phyloP scores from a whole-genome alignment of 2,329 filamentous ascomycete genomes.

The Colletotrichum caudatum region DNA sequence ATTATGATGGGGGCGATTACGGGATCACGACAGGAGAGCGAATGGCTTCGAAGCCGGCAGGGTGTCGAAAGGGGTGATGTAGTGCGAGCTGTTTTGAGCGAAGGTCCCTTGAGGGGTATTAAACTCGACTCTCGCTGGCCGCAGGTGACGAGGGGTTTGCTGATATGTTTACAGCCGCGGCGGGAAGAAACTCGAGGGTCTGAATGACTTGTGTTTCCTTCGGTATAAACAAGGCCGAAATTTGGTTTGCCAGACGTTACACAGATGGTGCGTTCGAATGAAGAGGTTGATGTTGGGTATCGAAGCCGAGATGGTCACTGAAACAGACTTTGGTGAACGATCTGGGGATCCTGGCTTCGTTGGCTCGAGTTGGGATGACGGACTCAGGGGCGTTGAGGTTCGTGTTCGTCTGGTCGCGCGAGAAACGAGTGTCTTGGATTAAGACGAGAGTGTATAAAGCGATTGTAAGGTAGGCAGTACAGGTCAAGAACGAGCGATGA shows the following conservation, averaged over 20 bases:
- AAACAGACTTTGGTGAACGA: constrained; percentile 7
- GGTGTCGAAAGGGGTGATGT: background rate
- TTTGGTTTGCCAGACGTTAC: background rate
- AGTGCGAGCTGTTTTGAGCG: background rate
- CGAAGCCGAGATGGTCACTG: background rate
- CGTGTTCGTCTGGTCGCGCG: constrained; percentile 20
- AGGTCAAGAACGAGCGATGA: constrained; percentile 34
- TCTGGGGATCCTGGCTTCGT: constrained; percentile 14
- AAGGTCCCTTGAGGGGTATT: background rate
- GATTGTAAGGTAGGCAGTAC: constrained; percentile 18
- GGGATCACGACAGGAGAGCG: constrained; percentile 11
- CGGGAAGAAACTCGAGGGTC: constrained; percentile 31
- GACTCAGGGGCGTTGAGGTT: constrained; percentile 9
- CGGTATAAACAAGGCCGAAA: background rate
- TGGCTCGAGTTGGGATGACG: constrained; percentile 26
- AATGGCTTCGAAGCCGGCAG: background rate
- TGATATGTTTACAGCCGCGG: constrained; percentile 26
- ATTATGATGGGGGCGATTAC: background rate
- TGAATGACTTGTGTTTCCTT: constrained; percentile 15
- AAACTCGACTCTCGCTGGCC: constrained; percentile 25
- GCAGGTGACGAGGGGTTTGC: constrained; percentile 13
- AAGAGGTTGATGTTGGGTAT: background rate
- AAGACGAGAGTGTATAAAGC: constrained; percentile 26
- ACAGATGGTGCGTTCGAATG: background rate
- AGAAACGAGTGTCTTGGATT: background rate